Evolutionary conservation across 2,329 filamentous ascomycete species (phyloP).

Genomic region (Leptosphaerulina australis): DNA sequence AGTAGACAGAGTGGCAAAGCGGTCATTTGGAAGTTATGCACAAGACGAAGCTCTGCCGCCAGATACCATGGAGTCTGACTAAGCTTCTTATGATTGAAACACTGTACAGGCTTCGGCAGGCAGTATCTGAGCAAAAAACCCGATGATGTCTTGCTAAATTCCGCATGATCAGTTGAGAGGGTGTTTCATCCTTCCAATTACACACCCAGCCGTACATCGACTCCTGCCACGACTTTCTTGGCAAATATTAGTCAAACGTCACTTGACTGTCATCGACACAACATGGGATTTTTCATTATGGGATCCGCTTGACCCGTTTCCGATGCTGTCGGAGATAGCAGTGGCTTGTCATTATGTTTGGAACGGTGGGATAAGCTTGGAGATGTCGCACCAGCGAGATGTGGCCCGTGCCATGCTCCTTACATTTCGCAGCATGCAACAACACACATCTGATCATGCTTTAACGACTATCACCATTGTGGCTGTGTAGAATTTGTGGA

Average conservation of each 20-base stretch:
- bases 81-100: background rate
- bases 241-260: background rate
- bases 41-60: constrained; percentile 37
- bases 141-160: background rate
- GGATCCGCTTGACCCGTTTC: background rate
- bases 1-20: constrained; percentile 19
- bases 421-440: constrained; percentile 22
- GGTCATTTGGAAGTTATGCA: constrained; percentile 10
- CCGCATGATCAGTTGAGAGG: background rate
- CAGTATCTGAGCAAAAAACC: background rate
- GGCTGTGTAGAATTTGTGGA: background rate
- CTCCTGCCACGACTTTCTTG: background rate
- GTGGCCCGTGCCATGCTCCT: constrained; percentile 35
- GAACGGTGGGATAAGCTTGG: constrained; percentile 2
- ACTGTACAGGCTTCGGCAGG: background rate
- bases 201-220: background rate
- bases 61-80: constrained; percentile 39
- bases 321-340: constrained; percentile 30
- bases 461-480: background rate
- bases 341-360: constrained; percentile 27
- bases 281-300: background rate
- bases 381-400: constrained; percentile 25
- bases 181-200: constrained; percentile 6
- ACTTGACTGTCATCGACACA: background rate
- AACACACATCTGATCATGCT: constrained; percentile 9